Conservation (phyloP, 495 filamentous ascomycete genomes). For the Talaromyces borbonicus region DNA sequence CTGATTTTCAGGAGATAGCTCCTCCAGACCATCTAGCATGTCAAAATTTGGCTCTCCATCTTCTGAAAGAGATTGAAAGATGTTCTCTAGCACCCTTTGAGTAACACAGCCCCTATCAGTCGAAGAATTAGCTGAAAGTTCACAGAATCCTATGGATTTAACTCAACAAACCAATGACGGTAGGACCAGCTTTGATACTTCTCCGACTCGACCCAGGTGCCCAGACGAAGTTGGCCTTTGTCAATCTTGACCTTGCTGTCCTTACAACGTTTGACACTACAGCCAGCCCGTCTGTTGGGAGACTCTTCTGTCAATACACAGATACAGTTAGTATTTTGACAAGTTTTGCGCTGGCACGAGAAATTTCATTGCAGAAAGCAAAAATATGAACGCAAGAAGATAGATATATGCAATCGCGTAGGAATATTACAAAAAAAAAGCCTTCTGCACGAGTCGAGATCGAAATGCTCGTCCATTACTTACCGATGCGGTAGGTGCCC, state of each 20-base stretch:
- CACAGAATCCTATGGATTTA: conserved; percentile 6
- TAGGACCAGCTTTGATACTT: conserved; percentile 48
- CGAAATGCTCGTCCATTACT: neutral
- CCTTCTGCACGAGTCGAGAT: neutral
- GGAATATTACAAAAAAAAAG: neutral
- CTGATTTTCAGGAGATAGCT: conserved; percentile 50
- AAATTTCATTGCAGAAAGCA: too few species aligned
- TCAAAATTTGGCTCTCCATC: conserved; percentile 26
- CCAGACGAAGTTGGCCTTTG: conserved; percentile 67
- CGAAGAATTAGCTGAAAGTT: conserved; percentile 7
- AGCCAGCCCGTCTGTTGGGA: conserved; percentile 52
- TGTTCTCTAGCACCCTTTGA: conserved; percentile 47
- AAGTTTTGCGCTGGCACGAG: too few species aligned
- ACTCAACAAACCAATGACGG: conserved; percentile 62
- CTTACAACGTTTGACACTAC: conserved; percentile 60
- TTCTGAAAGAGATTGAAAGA: conserved; percentile 34
- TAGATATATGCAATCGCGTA: neutral
- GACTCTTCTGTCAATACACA: conserved; percentile 57
- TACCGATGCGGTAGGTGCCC: conserved; percentile 8
- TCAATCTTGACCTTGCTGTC: conserved; percentile 52
- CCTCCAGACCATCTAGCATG: conserved; percentile 61
- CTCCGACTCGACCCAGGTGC: conserved; percentile 49
- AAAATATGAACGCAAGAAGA: neutral
- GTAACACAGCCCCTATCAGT: conserved; percentile 68
- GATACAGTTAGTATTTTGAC: conserved; percentile 11